Evolutionary conservation across 176 grass and related monocot species (phyloP).

Genomic region (Microstegium vimineum): DNA sequence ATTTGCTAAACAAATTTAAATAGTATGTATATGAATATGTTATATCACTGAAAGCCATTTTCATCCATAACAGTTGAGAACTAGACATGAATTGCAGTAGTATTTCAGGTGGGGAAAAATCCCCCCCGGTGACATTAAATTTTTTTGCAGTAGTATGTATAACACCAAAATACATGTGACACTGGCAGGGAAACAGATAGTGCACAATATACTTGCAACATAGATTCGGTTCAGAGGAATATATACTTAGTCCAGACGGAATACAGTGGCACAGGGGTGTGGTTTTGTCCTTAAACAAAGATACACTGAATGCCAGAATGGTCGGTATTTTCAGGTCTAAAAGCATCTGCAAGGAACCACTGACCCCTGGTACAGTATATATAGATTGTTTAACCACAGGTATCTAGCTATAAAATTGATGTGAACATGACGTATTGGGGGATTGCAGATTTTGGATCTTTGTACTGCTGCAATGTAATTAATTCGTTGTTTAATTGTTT

Average conservation of each 20-base stretch:
- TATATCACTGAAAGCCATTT: constrained; percentile 2
- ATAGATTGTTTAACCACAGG: constrained; percentile 2
- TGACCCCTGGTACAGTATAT: background rate
- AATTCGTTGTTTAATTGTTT: background rate
- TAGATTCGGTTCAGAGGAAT: constrained; percentile 18
- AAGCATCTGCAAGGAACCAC: constrained; percentile 16
- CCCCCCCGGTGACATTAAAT: too few species aligned
- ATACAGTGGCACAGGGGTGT: constrained; percentile 11
- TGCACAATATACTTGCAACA: background rate
- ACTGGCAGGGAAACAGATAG: constrained; percentile 11
- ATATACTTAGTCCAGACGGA: constrained; percentile 18
- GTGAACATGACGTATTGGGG: background rate
- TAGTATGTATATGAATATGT: background rate
- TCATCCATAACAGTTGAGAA: background rate
- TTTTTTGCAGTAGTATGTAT: background rate
- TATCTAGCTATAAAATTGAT: background rate
- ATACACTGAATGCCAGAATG: constrained; percentile 17
- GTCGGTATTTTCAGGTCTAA: background rate
- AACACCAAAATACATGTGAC: constrained; percentile 14
- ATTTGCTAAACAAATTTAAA: background rate
- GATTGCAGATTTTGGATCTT: constrained; percentile 10
- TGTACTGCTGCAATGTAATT: background rate
- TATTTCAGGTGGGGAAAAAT: too few species aligned
- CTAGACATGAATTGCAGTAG: background rate
- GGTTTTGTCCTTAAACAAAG: constrained; percentile 29